Conservation (phyloP, 2,329 filamentous ascomycete genomes). For the Sarocladium brachiariae region DNA sequence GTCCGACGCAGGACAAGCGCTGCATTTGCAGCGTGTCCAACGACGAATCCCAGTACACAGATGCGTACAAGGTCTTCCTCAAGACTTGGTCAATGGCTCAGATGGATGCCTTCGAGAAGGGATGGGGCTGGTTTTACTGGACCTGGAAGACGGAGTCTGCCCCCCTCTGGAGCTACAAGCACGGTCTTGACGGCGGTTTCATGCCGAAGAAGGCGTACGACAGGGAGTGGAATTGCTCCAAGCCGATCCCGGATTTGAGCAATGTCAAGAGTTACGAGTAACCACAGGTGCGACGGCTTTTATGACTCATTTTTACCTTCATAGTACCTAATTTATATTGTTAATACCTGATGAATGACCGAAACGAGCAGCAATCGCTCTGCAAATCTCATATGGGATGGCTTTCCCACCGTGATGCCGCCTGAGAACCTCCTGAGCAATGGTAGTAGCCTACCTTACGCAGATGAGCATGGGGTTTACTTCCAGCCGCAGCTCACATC, state of each 20-base stretch:
- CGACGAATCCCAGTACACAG: conserved; percentile 45
- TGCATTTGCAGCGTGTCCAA: conserved; percentile 61
- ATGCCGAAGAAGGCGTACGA: conserved; percentile 53
- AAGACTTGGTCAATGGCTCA: conserved; percentile 67
- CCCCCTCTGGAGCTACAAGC: conserved; percentile 68
- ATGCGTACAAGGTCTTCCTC: conserved; percentile 60
- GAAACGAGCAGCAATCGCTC: too few relatives aligned
- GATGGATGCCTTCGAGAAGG: conserved; percentile 66
- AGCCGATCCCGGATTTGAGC: neutral
- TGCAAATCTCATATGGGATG: too few relatives aligned
- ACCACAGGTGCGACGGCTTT: neutral
- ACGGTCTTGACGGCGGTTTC: conserved; percentile 52
- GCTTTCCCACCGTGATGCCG: neutral
- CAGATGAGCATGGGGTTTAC: too few relatives aligned
- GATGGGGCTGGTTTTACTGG: conserved; percentile 80
- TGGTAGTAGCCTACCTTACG: too few relatives aligned
- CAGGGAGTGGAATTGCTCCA: conserved; percentile 1
- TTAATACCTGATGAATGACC: neutral
- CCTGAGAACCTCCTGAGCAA: too few relatives aligned
- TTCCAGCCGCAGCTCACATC: too few relatives aligned
- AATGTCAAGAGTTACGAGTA: neutral
- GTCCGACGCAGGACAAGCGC: conserved; percentile 41
- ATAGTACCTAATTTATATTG: too few relatives aligned
- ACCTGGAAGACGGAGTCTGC: conserved; percentile 69
- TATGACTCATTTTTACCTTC: neutral